Conservation (phyloP, 768 basidiomycete species). For the Trametes sanguinea region DNA sequence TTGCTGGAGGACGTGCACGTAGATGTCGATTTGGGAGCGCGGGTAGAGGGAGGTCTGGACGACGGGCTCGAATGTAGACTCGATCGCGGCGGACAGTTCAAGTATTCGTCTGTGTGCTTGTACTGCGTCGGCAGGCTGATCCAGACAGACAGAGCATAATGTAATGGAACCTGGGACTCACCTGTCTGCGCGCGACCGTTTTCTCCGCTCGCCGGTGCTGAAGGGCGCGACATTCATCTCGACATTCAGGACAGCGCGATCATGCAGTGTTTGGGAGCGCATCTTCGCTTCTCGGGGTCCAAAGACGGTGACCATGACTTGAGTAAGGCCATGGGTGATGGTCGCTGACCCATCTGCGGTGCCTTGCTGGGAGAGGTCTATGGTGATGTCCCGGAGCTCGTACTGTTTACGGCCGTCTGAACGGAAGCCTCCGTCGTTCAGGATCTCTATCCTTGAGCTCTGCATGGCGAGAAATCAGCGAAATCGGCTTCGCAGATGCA, state of each 20-base stretch:
- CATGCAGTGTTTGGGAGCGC: slow-evolving; percentile 78
- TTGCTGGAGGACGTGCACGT: slow-evolving; percentile 89
- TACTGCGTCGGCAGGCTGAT: not conserved
- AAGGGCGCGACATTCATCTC: slow-evolving; percentile 88
- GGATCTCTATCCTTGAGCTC: slow-evolving; percentile 66
- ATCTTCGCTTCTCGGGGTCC: slow-evolving; percentile 89
- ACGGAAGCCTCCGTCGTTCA: slow-evolving; percentile 85
- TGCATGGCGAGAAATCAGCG: slow-evolving; percentile 19
- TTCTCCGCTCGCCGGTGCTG: slow-evolving; percentile 78
- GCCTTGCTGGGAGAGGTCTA: slow-evolving; percentile 75
- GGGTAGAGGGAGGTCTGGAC: slow-evolving; percentile 91
- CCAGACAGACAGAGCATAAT: not conserved
- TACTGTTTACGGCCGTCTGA: slow-evolving; percentile 92
- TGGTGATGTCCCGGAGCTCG: slow-evolving; percentile 81
- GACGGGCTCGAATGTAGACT: slow-evolving; percentile 95
- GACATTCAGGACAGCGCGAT: slow-evolving; percentile 87
- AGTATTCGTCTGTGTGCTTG: slow-evolving; percentile 65
- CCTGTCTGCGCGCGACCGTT: slow-evolving; percentile 84
- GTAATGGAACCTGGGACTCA: slow-evolving; percentile 43
- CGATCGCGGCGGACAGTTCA: slow-evolving; percentile 84
- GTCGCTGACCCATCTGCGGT: slow-evolving; percentile 84
- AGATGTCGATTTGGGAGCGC: slow-evolving; percentile 90
- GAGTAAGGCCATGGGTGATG: slow-evolving; percentile 87
- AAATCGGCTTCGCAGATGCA: no score
- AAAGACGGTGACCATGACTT: slow-evolving; percentile 84